These are phyloP conservation scores for Penicillium corylophilum DNA, from an alignment of 2,329 filamentous ascomycete genomes.

Conservation along the genomic window DNA sequence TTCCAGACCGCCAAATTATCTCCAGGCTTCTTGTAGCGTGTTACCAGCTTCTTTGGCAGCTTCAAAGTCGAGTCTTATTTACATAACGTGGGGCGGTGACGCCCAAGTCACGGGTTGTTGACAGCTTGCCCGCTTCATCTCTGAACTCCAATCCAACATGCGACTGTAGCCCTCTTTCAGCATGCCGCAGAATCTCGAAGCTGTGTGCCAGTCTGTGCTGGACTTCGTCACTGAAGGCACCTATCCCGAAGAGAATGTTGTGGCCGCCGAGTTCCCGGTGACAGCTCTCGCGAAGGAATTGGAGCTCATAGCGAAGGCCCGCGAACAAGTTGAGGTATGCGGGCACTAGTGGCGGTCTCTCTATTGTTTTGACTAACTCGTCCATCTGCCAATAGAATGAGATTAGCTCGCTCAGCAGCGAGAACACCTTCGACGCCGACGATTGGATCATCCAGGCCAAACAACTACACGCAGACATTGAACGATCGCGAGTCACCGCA, in stretches of 20 bases:
- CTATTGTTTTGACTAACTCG: constrained; percentile 10
- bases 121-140: constrained; percentile 20
- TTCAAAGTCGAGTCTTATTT: constrained; percentile 1
- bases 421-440: constrained; percentile 75
- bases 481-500: constrained; percentile 73
- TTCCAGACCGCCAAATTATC: neutral
- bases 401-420: constrained; percentile 72
- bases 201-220: constrained; percentile 61
- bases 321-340: constrained; percentile 54
- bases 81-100: constrained; percentile 27
- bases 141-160: neutral
- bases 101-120: constrained; percentile 34
- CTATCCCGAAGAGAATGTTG: constrained; percentile 59
- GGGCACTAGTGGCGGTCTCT: neutral
- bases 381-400: constrained; percentile 54
- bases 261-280: constrained; percentile 53
- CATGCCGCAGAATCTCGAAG: constrained; percentile 38
- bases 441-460: constrained; percentile 84
- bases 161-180: constrained; percentile 16
- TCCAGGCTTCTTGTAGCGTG: neutral
- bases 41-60: neutral
- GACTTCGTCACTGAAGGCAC: constrained; percentile 59
- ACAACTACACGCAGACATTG: constrained; percentile 80
- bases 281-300: constrained; percentile 51
- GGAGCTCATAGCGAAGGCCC: constrained; percentile 51